A percentile compares a stretch with the other conserved stretches of the same genome.
phyloP scores from a whole-genome alignment of 2,329 filamentous ascomycete genomes.

The Sporothrix phasma region DNA sequence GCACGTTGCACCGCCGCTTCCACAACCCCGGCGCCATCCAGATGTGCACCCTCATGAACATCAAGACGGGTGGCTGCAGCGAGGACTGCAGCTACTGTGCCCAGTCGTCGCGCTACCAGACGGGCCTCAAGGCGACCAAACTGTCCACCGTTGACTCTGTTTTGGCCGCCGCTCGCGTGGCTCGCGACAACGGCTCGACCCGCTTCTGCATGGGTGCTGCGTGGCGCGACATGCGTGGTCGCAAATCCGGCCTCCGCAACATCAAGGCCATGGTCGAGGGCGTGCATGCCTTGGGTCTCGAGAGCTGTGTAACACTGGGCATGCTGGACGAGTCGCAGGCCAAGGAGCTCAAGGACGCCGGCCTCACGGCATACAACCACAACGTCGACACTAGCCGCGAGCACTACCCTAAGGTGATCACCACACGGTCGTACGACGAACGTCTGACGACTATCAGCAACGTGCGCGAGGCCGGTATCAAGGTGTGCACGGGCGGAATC shows the following conservation, averaged over 20 bases:
- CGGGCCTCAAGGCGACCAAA: constrained; percentile 70
- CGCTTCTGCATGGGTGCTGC: constrained; percentile 94
- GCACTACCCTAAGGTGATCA: constrained; percentile 79
- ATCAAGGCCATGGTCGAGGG: constrained; percentile 79
- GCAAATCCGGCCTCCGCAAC: constrained; percentile 73
- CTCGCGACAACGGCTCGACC: constrained; percentile 75
- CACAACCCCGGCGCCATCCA: constrained; percentile 77
- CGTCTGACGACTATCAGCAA: constrained; percentile 68
- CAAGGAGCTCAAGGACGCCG: constrained; percentile 69
- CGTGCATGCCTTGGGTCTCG: constrained; percentile 74
- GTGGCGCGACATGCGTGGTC: constrained; percentile 88
- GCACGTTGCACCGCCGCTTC: constrained; percentile 63
- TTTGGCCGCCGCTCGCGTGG: constrained; percentile 63
- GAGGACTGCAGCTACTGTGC: constrained; percentile 93
- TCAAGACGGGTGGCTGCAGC: constrained; percentile 86
- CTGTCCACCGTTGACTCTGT: constrained; percentile 73
- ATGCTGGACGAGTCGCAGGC: constrained; percentile 83
- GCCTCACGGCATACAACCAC: constrained; percentile 87
- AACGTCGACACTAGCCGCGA: constrained; percentile 86
- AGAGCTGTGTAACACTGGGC: constrained; percentile 84
- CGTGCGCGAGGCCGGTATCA: constrained; percentile 77
- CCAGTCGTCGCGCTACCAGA: constrained; percentile 71
- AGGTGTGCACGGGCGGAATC: constrained; percentile 84
- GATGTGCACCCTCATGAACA: constrained; percentile 92
- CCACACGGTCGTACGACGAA: constrained; percentile 80